These are phyloP conservation scores for Pisolithus thermaeus DNA, from an alignment of 1,284 basidiomycete species.

Conservation along the genomic window DNA sequence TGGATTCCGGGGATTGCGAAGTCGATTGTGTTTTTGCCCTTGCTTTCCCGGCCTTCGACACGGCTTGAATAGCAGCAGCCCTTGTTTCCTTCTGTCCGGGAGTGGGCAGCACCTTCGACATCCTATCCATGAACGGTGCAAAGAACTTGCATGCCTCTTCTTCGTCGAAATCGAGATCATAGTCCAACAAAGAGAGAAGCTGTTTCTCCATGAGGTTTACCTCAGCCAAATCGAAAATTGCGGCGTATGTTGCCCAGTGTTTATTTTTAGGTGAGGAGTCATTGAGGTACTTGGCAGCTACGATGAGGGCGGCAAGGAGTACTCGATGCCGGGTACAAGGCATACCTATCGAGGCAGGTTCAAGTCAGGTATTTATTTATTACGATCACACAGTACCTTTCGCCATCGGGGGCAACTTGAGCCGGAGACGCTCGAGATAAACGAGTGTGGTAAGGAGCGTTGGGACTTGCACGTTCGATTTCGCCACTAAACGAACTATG, in stretches of 20 bases:
- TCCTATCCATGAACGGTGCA: slow-evolving; percentile 50
- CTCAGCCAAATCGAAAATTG: slow-evolving; percentile 69
- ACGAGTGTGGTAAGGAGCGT: slow-evolving; percentile 91
- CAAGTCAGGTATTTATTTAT: slow-evolving; percentile 5
- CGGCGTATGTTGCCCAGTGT: slow-evolving; percentile 84
- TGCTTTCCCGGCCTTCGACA: slow-evolving; percentile 49
- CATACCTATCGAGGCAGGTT: slow-evolving; percentile 52
- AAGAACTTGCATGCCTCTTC: slow-evolving; percentile 62
- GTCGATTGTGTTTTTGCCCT: slow-evolving; percentile 41
- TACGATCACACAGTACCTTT: slow-evolving; percentile 54
- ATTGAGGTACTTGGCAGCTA: slow-evolving; percentile 96
- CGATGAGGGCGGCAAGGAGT: slow-evolving; percentile 93
- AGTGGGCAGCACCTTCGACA: slow-evolving; percentile 14
- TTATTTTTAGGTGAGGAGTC: slow-evolving; percentile 94
- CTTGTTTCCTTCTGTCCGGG: slow-evolving; percentile 38
- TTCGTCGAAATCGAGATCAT: slow-evolving; percentile 84
- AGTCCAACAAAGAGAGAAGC: slow-evolving; percentile 83
- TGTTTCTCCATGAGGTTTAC: slow-evolving; percentile 98
- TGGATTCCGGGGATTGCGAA: slow-evolving; percentile 35
- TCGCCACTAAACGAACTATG: slow-evolving; percentile 78
- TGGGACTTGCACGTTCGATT: slow-evolving; percentile 87
- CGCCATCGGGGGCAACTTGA: slow-evolving; percentile 77
- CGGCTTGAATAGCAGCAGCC: slow-evolving; percentile 53
- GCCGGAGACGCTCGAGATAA: slow-evolving; percentile 85
- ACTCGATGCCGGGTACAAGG: slow-evolving; percentile 92